Conservation (phyloP, 352 stramenopile species). For the Phytophthora brassicae region DNA sequence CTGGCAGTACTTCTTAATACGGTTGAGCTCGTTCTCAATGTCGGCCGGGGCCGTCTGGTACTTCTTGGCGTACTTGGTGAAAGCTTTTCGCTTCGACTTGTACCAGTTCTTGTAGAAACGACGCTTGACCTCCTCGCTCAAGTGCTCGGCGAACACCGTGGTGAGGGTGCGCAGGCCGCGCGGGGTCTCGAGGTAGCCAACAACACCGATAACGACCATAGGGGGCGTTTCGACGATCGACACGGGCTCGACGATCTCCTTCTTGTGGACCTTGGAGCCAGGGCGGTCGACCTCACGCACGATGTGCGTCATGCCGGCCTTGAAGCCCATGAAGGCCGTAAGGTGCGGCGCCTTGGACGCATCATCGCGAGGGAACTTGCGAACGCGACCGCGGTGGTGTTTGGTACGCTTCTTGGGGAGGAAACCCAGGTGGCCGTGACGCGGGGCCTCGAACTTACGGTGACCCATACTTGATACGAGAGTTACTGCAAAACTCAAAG, state of each 20-base stretch:
- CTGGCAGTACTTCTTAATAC: slow-evolving; percentile 99
- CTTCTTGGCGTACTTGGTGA: slow-evolving; percentile 99
- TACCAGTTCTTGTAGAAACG: slow-evolving; percentile 99
- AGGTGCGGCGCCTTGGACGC: slow-evolving; percentile 95
- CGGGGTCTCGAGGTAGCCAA: slow-evolving; percentile 99
- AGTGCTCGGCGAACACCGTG: slow-evolving; percentile 99
- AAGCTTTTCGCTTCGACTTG: slow-evolving; percentile 99
- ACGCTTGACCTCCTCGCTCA: slow-evolving; percentile 99
- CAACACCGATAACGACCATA: slow-evolving; percentile 99
- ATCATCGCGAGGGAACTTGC: slow-evolving; percentile 99
- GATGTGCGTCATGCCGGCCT: slow-evolving; percentile 99
- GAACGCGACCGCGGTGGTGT: slow-evolving; percentile 98
- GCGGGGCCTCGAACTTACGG: slow-evolving; percentile 97
- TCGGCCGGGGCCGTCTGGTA: slow-evolving; percentile 92
- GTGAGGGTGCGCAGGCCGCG: slow-evolving; percentile 98
- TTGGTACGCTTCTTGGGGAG: slow-evolving; percentile 99
- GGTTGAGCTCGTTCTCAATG: slow-evolving; percentile 97
- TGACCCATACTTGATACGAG: slow-evolving; percentile 92
- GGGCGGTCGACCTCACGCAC: slow-evolving; percentile 98
- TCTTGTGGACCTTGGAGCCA: slow-evolving; percentile 99
- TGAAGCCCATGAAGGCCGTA: slow-evolving; percentile 99
- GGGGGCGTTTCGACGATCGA: slow-evolving; percentile 99
- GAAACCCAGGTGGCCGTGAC: slow-evolving; percentile 98
- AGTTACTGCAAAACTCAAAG: slow-evolving; percentile 89
- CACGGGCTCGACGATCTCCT: slow-evolving; percentile 99